Base-by-base conservation (phyloP, 2,329 filamentous ascomycete species). In the Knoxdaviesia capensis region DNA sequence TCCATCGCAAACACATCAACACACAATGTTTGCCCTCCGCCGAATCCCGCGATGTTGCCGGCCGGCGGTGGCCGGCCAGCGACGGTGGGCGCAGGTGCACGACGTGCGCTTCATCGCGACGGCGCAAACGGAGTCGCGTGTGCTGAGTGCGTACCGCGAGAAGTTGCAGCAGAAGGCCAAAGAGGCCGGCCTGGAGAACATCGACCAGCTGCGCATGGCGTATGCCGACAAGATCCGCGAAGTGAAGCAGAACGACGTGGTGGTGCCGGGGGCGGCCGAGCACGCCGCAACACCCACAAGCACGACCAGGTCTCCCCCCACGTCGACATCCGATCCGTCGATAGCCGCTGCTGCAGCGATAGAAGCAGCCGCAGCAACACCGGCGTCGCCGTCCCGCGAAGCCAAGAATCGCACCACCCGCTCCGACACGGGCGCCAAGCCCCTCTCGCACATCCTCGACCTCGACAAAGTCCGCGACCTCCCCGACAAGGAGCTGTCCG, bases 81-180 rank as follows among this genome's bases (percentile, higher is more conserved):
- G 79, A 43, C 76, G 87, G 56, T 92, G 84, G 80, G 88, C 88
- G 2, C 84, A 84, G 53, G 86, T 94, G 31, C 84, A 92, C 59
- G 84, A 94, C 59, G 77, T 93, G 39, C 84, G 87, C 48, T 93
- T 88, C 66, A 71, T 94, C 38, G 80, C 80, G 46, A 90, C 85
- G 10, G 82, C 86, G 47, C 73, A 74, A 44, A 65, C 74, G 44
- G 68, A 77, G 39, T 69, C 73, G 44, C 68, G 70, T 51, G 65
- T 94, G 35, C 56, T 83, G 48, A 85, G 93, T 48, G 92, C 83
- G 59, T 98, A 98, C 65, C 74, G 74, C 51, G 71, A 79, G 44
- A 94, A 94, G 64, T 77, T 98, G 47, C 71, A 81, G 49, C 64
- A 70, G 48, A 94, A 93, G 61, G 88, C 85, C 7, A 74, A 75